Conservation (phyloP, 768 basidiomycete genomes). For the Collybiopsis luxurians region DNA sequence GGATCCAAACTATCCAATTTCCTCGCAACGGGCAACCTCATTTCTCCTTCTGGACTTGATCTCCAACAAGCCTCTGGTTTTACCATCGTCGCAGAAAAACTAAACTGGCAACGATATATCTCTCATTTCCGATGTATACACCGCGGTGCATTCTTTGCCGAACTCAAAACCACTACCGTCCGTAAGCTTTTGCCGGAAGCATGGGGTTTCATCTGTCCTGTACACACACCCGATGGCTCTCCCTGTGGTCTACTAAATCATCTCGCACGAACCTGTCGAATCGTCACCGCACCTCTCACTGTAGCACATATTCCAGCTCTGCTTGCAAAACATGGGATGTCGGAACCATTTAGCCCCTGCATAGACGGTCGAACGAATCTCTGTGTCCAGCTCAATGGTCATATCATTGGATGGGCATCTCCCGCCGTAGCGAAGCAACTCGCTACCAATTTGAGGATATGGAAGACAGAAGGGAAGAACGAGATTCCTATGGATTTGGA, state of each 20-base stretch:
- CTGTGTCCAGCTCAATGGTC: conserved; percentile 93
- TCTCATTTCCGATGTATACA: conserved; percentile 98
- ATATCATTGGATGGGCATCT: conserved; percentile 91
- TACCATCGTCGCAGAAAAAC: conserved; percentile 97
- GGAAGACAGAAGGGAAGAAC: conserved; percentile 89
- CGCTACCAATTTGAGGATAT: conserved; percentile 81
- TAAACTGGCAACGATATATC: conserved; percentile 98
- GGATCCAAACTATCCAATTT: conserved; percentile 90
- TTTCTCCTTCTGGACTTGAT: conserved; percentile 94
- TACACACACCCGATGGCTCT: conserved; percentile 97
- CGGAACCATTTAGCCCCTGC: conserved; percentile 76
- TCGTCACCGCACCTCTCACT: conserved; percentile 74
- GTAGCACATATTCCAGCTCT: conserved; percentile 80
- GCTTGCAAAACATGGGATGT: conserved; percentile 90
- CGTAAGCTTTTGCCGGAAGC: conserved; percentile 96
- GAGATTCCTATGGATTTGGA: conserved; percentile 91
- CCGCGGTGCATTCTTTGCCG: conserved; percentile 98
- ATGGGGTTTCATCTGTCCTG: conserved; percentile 99
- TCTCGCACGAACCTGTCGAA: conserved; percentile 88
- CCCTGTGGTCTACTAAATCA: conserved; percentile 98
- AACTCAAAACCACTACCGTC: conserved; percentile 96
- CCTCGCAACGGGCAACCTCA: conserved; percentile 93
- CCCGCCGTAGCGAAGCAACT: conserved; percentile 72
- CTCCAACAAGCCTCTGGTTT: conserved; percentile 98
- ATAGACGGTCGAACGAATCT: conserved; percentile 82